phyloP scores from a whole-genome alignment of 2,329 filamentous ascomycete genomes.

The Delphinella strobiligena region DNA sequence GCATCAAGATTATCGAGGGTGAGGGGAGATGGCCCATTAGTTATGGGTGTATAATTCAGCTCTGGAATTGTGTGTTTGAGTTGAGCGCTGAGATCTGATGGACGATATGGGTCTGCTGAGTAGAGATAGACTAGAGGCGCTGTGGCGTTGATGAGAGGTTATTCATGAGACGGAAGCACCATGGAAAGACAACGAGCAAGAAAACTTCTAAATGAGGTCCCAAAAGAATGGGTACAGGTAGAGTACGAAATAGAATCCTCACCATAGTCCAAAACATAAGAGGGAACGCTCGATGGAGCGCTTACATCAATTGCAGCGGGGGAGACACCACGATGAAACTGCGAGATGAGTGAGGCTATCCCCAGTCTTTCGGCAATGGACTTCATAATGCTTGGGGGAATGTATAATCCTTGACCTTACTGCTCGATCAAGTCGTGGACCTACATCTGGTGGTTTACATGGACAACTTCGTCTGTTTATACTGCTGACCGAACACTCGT shows the following conservation, averaged over 20 bases:
- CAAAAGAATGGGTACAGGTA: too few species aligned
- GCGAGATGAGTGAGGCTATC: not conserved
- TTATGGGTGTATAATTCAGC: slow-evolving; percentile 18
- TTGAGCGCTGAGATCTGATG: slow-evolving; percentile 31
- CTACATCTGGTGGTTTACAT: too few species aligned
- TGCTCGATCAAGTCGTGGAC: too few species aligned
- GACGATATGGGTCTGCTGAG: slow-evolving; percentile 29
- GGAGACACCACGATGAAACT: not conserved
- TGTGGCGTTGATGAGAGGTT: slow-evolving; percentile 2
- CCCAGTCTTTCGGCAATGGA: not conserved
- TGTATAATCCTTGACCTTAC: too few species aligned
- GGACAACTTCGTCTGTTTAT: too few species aligned
- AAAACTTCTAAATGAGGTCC: too few species aligned
- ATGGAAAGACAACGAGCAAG: not conserved
- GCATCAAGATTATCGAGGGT: slow-evolving; percentile 30
- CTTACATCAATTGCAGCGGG: not conserved
- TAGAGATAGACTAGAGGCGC: slow-evolving; percentile 35
- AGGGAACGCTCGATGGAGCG: slow-evolving; percentile 18
- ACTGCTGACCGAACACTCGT: too few species aligned
- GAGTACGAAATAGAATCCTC: slow-evolving; percentile 7
- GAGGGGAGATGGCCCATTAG: slow-evolving; percentile 24
- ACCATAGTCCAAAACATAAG: slow-evolving; percentile 28
- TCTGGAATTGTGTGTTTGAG: slow-evolving; percentile 28
- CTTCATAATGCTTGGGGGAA: too few species aligned
- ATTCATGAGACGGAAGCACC: not conserved